These are phyloP conservation scores for Saprolegnia parasitica DNA, from an alignment of 352 stramenopile genomes.

Conservation along the genomic window DNA sequence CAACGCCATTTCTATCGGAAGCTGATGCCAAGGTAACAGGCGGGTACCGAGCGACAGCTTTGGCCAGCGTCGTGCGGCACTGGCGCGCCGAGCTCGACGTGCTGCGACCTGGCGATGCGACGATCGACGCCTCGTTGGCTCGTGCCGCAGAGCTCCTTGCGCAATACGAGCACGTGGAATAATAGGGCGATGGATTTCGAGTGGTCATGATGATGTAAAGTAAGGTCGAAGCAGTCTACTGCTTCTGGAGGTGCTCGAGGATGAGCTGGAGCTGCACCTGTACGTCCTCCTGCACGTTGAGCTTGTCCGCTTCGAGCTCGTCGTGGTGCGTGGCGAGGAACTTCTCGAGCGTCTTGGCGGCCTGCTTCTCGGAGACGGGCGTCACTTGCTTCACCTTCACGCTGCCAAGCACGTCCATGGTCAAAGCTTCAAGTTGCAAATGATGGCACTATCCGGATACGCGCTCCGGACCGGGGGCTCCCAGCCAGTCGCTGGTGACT, in stretches of 20 bases:
- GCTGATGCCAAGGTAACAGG: conserved; percentile 1
- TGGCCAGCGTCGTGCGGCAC: conserved; percentile 3
- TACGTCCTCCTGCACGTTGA: conserved; percentile 22
- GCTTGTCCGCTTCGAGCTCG: conserved; percentile 1
- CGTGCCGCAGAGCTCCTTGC: too few relatives aligned
- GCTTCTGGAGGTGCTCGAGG: conserved; percentile 12
- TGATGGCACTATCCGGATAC: neutral
- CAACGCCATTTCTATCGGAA: neutral
- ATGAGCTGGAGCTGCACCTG: conserved; percentile 22
- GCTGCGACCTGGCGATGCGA: too few relatives aligned
- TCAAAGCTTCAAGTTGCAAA: neutral
- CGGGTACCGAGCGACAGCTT: neutral
- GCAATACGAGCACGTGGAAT: too few relatives aligned
- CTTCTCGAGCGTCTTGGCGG: conserved; percentile 12
- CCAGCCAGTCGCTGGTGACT: neutral
- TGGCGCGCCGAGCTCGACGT: neutral
- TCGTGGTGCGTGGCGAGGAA: conserved; percentile 17
- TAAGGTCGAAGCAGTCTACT: neutral
- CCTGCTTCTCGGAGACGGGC: conserved; percentile 10
- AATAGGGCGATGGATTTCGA: too few relatives aligned
- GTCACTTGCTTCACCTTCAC: conserved; percentile 20
- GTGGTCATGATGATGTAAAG: too few relatives aligned
- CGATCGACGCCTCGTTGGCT: too few relatives aligned
- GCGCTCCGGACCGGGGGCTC: neutral
- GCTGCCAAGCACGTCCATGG: conserved; percentile 16